A percentile compares a stretch with the other conserved stretches of the same genome.
These are phyloP conservation scores for Sphaerulina musiva DNA, from an alignment of 2,329 filamentous ascomycete species.

Conservation along the genomic window DNA sequence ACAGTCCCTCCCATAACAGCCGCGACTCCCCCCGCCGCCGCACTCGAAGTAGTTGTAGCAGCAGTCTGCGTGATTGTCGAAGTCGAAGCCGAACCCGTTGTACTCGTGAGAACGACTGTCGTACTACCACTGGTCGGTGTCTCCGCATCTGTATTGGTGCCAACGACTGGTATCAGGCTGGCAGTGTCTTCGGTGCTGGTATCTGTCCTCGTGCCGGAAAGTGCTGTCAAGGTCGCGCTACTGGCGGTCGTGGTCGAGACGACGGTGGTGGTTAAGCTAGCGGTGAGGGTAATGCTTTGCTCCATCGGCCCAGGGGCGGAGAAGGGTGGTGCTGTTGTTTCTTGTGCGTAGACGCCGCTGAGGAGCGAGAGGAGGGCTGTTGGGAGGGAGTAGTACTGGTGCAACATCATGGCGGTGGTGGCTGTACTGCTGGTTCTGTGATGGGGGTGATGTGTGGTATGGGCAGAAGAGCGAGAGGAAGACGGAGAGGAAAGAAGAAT, in stretches of 20 bases:
- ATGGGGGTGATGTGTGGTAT: too few species aligned
- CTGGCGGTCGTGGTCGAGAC: neutral
- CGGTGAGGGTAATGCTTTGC: neutral
- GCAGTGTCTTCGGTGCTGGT: neutral
- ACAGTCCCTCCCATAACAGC: neutral
- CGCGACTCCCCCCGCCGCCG: neutral
- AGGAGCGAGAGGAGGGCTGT: neutral
- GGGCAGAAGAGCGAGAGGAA: too few species aligned
- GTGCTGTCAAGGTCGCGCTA: neutral
- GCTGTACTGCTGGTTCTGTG: too few species aligned
- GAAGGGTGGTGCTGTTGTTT: neutral
- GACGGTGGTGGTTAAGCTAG: neutral
- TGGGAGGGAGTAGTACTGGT: neutral
- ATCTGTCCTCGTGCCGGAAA: neutral
- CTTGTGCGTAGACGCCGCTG: slow-evolving; percentile 2
- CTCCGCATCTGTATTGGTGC: neutral
- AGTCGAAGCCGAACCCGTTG: neutral
- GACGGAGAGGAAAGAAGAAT: too few species aligned
- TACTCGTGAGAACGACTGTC: neutral
- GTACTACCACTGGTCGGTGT: neutral
- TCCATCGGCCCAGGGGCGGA: neutral
- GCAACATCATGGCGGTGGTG: neutral
- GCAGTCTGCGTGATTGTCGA: neutral
- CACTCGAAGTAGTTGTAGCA: neutral
- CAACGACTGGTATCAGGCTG: neutral